Evolutionary conservation across 352 stramenopile species (phyloP).

Genomic region (Globisporangium apiculatum): DNA sequence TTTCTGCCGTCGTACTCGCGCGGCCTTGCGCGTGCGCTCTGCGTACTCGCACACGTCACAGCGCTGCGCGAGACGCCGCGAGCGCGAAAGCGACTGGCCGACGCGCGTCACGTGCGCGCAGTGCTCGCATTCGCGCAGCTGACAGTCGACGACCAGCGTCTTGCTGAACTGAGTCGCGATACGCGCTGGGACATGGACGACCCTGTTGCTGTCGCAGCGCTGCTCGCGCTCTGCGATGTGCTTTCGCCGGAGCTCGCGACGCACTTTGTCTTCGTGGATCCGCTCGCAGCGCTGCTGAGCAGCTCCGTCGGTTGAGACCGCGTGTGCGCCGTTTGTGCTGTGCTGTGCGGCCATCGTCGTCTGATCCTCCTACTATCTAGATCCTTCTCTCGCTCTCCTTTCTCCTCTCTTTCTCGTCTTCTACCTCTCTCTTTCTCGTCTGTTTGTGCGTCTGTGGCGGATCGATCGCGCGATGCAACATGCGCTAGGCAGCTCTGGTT

Average conservation of each 20-base stretch:
- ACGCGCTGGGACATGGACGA: neutral
- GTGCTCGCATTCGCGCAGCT: slow-evolving; percentile 15
- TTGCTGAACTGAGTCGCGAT: neutral
- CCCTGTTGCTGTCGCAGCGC: slow-evolving; percentile 6
- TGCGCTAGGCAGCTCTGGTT: neutral
- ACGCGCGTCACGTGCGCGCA: slow-evolving; percentile 6
- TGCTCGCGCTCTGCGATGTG: slow-evolving; percentile 27
- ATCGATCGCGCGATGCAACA: neutral
- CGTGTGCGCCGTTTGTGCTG: neutral
- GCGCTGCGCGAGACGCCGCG: neutral
- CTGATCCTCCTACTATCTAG: neutral
- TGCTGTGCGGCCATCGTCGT: neutral
- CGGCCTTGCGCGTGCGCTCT: slow-evolving; percentile 31
- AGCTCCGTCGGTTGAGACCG: neutral
- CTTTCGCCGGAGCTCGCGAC: slow-evolving; percentile 18
- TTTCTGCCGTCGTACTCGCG: slow-evolving; percentile 32
- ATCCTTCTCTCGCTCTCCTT: neutral
- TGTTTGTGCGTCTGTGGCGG: neutral
- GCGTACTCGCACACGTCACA: slow-evolving; percentile 14
- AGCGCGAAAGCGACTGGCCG: neutral
- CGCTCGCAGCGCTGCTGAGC: slow-evolving; percentile 24
- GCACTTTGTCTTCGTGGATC: slow-evolving; percentile 36
- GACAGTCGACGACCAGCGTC: neutral
- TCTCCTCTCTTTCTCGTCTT: neutral
- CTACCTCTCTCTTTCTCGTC: neutral